Base-by-base conservation (phyloP, 176 grass and related monocot species). In the Rhynchospora tenuis region DNA sequence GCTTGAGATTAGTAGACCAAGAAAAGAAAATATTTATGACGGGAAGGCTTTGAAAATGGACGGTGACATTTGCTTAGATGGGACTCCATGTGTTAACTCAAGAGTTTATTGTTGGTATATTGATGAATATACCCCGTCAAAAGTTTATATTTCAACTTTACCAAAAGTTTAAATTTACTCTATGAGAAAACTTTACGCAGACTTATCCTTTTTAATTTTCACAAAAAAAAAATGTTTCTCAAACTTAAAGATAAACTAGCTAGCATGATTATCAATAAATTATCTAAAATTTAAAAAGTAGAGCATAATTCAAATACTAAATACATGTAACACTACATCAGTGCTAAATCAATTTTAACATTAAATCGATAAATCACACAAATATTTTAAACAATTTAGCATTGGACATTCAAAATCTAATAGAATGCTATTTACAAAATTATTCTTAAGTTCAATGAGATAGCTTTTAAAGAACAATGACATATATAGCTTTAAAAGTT, bases 41-140 rank as follows among this genome's bases (percentile, higher is more conserved):
- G 58, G 19, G 51, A 7, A 50, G 31, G 24, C 5, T 17, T 42
- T 17, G 48, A 73, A 84, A 24, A 23, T 48, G 84, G 45, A 56
- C 54, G 68, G 78, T 82, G 80, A 50, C 55, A 80, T 27, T 92
- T 94, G 91, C 86, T 94, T 97, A 65, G 69, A 62, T 69, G 61
- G 64, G 89, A 94, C 94, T 93, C 89, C 83, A 91, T 46, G 85
- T 43, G 78, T 83, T 64, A 86, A 87, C 79, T 92, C 80, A 75
- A 78, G 58, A 17, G 52, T 42, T 29, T 15, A 16, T 63, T 55
- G 45, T 86, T 86, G 86, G 44, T 81, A 20, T 60, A 58, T 60
- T 51, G 14, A 52, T 38, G 54, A 79, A 73, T 60, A 24, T 52
- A 73, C 16, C 24, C 73, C 82, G 31, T 48, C 84, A 42, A 83